phyloP scores from a whole-genome alignment of 352 stramenopile genomes.

The Pythium aquatile region DNA sequence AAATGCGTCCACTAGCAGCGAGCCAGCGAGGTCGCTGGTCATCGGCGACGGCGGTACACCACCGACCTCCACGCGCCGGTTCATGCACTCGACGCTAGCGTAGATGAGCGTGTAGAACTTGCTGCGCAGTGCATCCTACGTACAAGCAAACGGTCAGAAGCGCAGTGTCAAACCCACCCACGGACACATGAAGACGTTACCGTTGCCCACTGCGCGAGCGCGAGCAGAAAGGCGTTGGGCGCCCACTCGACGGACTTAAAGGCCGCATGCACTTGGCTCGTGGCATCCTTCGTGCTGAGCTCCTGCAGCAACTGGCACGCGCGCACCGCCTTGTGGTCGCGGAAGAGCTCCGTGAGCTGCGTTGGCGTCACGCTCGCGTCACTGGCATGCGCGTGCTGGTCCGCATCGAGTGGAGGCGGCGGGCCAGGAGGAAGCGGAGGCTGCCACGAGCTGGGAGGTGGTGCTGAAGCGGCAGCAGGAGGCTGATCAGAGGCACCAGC shows the following conservation, averaged over 20 bases:
- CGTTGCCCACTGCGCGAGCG: conserved; percentile 16
- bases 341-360: conserved; percentile 19
- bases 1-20: conserved; percentile 39
- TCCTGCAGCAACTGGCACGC: conserved; percentile 15
- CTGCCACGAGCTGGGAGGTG: background rate
- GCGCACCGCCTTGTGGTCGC: conserved; percentile 9
- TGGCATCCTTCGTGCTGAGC: background rate
- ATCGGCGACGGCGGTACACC: conserved; percentile 21
- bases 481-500: background rate
- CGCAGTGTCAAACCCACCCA: background rate
- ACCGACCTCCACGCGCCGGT: conserved; percentile 4
- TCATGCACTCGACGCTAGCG: conserved; percentile 27
- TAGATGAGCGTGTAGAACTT: conserved; percentile 22
- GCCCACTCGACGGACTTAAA: conserved; percentile 18
- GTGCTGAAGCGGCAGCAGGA: background rate
- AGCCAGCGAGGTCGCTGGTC: conserved; percentile 42
- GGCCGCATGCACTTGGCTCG: conserved; percentile 2
- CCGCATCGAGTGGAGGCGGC: background rate
- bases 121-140: conserved; percentile 13
- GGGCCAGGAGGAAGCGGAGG: conserved; percentile 1
- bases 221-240: conserved; percentile 19
- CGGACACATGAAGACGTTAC: background rate
- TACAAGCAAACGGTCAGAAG: background rate
- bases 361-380: background rate
- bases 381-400: background rate